Evolutionary conservation across 345 rosid species (phyloP).

Genomic region (Gossypium turneri): DNA sequence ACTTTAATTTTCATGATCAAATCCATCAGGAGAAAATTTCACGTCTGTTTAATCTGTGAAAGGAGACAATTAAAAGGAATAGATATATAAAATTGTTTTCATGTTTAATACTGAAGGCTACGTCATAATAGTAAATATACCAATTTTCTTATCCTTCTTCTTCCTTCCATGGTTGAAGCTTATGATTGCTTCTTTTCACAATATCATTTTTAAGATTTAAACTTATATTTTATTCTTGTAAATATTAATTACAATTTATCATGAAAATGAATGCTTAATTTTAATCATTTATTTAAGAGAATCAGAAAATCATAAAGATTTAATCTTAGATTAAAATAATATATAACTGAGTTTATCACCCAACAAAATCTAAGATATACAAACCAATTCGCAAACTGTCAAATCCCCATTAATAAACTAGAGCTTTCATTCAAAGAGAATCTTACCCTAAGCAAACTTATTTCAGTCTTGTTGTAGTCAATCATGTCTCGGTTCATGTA

Average conservation of each 20-base stretch:
- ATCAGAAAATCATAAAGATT: too few relatives aligned
- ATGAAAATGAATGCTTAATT: not conserved
- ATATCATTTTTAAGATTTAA: too few relatives aligned
- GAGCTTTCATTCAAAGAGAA: not conserved
- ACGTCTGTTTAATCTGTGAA: not conserved
- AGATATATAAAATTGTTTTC: too few relatives aligned
- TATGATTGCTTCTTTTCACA: too few relatives aligned
- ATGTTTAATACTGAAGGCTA: too few relatives aligned
- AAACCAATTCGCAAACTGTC: not conserved
- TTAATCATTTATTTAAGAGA: too few relatives aligned
- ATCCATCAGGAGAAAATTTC: not conserved
- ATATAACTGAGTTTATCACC: not conserved
- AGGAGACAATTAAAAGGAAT: too few relatives aligned
- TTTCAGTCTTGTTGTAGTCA: not conserved
- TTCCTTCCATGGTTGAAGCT: too few relatives aligned
- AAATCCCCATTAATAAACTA: not conserved
- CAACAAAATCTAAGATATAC: not conserved
- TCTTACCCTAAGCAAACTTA: not conserved
- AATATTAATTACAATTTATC: not conserved
- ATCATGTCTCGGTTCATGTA: slow-evolving; percentile 35
- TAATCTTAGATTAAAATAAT: not conserved
- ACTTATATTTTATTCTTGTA: too few relatives aligned
- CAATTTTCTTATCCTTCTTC: too few relatives aligned
- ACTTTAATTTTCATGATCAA: not conserved
- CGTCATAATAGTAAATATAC: too few relatives aligned